Percentiles rank a stretch among this genome's conserved stretches.
Conservation (phyloP, 2,329 filamentous ascomycete species). For the Nigrograna mackinnonii region DNA sequence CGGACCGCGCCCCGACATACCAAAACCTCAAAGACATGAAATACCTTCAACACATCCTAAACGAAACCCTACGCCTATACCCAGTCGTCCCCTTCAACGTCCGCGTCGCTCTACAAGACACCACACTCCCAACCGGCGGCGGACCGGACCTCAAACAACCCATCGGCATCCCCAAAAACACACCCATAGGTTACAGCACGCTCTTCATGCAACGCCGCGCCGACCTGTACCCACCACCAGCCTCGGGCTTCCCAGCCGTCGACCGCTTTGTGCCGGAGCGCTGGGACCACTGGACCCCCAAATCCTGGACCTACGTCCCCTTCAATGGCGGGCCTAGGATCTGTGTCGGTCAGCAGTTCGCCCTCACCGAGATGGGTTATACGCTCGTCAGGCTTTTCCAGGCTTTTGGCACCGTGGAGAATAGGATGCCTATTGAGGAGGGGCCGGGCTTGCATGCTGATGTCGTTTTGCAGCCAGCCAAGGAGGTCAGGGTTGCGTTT, state of each 20-base stretch:
- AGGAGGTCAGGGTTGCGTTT: conserved; percentile 46
- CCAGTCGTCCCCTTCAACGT: conserved; percentile 56
- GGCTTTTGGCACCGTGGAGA: conserved; percentile 46
- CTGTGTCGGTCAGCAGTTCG: conserved; percentile 57
- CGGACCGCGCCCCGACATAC: conserved; percentile 66
- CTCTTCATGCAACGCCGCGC: conserved; percentile 53
- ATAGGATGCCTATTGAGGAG: conserved; percentile 38
- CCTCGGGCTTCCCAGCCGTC: conserved; percentile 44
- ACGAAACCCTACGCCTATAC: conserved; percentile 49
- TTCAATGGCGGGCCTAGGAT: conserved; percentile 55
- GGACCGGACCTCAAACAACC: conserved; percentile 49
- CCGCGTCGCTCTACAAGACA: conserved; percentile 50
- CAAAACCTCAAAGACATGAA: conserved; percentile 85
- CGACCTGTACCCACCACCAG: conserved; percentile 51
- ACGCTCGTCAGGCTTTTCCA: conserved; percentile 52
- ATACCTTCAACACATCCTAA: conserved; percentile 57
- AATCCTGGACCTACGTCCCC: conserved; percentile 52
- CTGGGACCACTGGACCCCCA: conserved; percentile 55
- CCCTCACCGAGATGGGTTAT: conserved; percentile 55
- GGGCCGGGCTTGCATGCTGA: conserved; percentile 47
- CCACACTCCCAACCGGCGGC: conserved; percentile 53
- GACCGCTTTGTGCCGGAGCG: conserved; percentile 52
- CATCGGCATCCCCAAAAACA: conserved; percentile 48
- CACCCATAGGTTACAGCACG: conserved; percentile 51
- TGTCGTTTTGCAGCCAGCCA: conserved; percentile 53